Evolutionary conservation across 1,284 basidiomycete genomes (phyloP).

Genomic region (Cutaneotrichosporon cyanovorans): DNA sequence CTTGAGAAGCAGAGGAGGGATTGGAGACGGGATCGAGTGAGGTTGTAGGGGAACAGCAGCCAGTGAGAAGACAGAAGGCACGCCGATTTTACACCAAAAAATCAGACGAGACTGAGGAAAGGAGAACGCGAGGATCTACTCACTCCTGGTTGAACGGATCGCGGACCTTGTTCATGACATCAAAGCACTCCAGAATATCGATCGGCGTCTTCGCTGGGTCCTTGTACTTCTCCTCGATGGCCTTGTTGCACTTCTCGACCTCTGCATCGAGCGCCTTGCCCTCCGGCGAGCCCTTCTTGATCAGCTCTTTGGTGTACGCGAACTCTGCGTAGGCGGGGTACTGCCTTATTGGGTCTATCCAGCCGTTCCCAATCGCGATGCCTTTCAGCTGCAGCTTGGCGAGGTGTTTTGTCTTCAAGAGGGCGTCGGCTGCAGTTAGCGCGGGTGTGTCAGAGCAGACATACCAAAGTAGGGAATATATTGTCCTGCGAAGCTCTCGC

Average conservation of each 20-base stretch:
- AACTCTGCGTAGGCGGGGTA: conserved; percentile 88
- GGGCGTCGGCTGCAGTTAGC: conserved; percentile 58
- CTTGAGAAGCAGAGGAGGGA: too few species aligned
- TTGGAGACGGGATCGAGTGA: too few species aligned
- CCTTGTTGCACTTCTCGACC: conserved; percentile 59
- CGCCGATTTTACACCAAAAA: background rate
- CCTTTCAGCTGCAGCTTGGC: conserved; percentile 58
- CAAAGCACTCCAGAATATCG: conserved; percentile 59
- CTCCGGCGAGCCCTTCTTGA: conserved; percentile 63
- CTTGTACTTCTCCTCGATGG: conserved; percentile 48
- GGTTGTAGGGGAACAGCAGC: too few species aligned
- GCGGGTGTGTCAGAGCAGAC: conserved; percentile 14
- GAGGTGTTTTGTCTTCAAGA: conserved; percentile 58
- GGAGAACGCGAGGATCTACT: too few species aligned
- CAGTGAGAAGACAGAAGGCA: too few species aligned
- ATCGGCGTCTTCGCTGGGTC: conserved; percentile 53
- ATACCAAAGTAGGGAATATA: conserved; percentile 91
- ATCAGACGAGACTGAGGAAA: conserved; percentile 14
- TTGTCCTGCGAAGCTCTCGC: conserved; percentile 97
- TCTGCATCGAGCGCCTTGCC: conserved; percentile 59
- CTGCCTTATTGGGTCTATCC: conserved; percentile 85
- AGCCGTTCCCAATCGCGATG: conserved; percentile 90
- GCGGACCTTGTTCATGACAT: conserved; percentile 58
- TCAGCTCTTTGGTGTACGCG: conserved; percentile 67
- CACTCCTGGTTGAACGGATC: conserved; percentile 59